phyloP scores from a whole-genome alignment of 1,284 basidiomycete genomes.

The Omphalotus olearius region DNA sequence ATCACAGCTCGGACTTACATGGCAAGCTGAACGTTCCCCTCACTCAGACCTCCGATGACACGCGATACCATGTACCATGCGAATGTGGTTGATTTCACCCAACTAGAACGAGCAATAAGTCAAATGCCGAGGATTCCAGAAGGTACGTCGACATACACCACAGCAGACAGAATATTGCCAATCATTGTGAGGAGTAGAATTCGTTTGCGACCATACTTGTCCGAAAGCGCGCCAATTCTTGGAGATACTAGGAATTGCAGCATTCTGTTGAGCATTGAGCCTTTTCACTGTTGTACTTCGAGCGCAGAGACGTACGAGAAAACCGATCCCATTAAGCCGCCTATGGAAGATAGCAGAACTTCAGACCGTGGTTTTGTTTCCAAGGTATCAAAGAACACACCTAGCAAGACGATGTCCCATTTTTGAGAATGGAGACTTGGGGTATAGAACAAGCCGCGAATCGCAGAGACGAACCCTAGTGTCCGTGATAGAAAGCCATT shows the following conservation, averaged over 20 bases:
- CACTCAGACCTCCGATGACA: slow-evolving; percentile 84
- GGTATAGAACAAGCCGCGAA: slow-evolving; percentile 61
- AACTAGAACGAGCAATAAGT: slow-evolving; percentile 38
- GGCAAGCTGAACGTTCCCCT: slow-evolving; percentile 82
- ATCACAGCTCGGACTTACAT: slow-evolving; percentile 45
- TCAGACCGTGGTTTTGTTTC: background rate
- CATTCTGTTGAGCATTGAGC: slow-evolving; percentile 41
- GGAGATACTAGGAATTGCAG: slow-evolving; percentile 88
- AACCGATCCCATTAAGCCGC: slow-evolving; percentile 84
- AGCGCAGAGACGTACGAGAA: slow-evolving; percentile 65
- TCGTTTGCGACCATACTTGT: slow-evolving; percentile 81
- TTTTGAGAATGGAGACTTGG: slow-evolving; percentile 57
- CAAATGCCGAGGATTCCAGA: background rate
- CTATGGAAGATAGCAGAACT: slow-evolving; percentile 29
- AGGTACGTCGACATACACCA: slow-evolving; percentile 55
- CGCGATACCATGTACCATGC: slow-evolving; percentile 85
- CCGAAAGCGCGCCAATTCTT: slow-evolving; percentile 75
- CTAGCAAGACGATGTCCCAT: slow-evolving; percentile 85
- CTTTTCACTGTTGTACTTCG: background rate
- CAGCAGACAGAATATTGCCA: slow-evolving; percentile 85
- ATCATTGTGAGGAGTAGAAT: slow-evolving; percentile 82
- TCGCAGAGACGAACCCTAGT: slow-evolving; percentile 55
- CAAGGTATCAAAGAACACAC: slow-evolving; percentile 27
- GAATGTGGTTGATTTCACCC: slow-evolving; percentile 86
- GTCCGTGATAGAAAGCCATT: slow-evolving; percentile 69